phyloP scores from a whole-genome alignment of 352 stramenopile species.

The Globisporangium camurandrum region DNA sequence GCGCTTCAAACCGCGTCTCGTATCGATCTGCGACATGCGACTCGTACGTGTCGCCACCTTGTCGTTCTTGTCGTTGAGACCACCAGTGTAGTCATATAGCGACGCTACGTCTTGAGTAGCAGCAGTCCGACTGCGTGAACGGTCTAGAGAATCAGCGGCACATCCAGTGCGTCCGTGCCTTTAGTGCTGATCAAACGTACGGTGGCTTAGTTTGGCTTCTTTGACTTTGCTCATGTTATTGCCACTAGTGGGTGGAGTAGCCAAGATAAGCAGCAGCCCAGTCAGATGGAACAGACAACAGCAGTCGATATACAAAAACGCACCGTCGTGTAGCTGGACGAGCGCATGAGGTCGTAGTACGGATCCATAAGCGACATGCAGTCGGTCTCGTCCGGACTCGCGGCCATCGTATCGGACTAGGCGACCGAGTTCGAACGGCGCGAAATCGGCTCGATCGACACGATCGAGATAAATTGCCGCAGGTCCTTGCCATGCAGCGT shows the following conservation, averaged over 20 bases:
- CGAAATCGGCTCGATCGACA: slow-evolving; percentile 25
- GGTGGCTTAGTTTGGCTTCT: slow-evolving; percentile 58
- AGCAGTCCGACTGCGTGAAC: slow-evolving; percentile 42
- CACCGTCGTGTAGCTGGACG: slow-evolving; percentile 56
- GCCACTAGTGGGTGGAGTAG: too few relatives aligned
- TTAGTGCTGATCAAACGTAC: slow-evolving; percentile 84
- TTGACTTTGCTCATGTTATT: slow-evolving; percentile 74
- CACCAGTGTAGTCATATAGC: too few relatives aligned
- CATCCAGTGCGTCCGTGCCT: slow-evolving; percentile 50
- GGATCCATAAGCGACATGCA: slow-evolving; percentile 69
- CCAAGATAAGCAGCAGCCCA: too few relatives aligned
- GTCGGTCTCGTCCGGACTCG: slow-evolving; percentile 37
- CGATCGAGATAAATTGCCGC: slow-evolving; percentile 50
- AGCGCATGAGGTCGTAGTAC: slow-evolving; percentile 78
- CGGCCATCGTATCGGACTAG: slow-evolving; percentile 56
- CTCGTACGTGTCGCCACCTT: too few relatives aligned
- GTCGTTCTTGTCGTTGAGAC: too few relatives aligned
- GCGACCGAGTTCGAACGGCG: slow-evolving; percentile 46
- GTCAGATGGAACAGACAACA: too few relatives aligned
- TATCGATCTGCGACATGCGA: too few relatives aligned
- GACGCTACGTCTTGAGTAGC: slow-evolving; percentile 55
- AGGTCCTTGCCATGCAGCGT: slow-evolving; percentile 70
- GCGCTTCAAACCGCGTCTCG: too few relatives aligned
- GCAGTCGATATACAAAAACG: slow-evolving; percentile 1
- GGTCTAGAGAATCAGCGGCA: slow-evolving; percentile 63